Base-by-base conservation (phyloP, 371 early-diverging fungal genomes). In the Cokeromyces recurvatus region DNA sequence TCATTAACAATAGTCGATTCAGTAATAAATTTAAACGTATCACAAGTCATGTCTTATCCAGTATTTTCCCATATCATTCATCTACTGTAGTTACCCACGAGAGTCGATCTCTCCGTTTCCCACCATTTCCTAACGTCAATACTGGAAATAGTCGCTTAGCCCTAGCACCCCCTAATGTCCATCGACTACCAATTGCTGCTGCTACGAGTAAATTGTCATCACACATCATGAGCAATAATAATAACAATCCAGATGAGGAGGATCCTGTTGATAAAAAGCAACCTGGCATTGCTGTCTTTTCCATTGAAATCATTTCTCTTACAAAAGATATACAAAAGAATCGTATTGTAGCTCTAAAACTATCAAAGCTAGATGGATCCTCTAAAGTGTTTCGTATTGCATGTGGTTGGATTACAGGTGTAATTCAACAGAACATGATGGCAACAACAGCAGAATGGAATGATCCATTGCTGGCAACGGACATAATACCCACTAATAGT, bases 321-420 rank as follows among this genome's bases (percentile, higher is more conserved):
- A 62, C 62, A n/a, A 40, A 57, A 25, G 43, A 51, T 1, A 24
- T 31, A 11, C 39, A 34, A 22, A n/a, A n/a, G n/a, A 15, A 51
- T 23, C 55, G 69, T 19, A 36, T 67, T 11, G 48, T 57, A 0
- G 70, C 61, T n/a, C 35, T 73, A 6, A 54, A 62, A n/a, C 47
- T 69, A 19, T 57, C 65, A 3, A 64, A 62, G 24, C 29, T 61
- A 7, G 64, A 66, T 27, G 74, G 74, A 11, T 67, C 70, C 1
- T 57, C 66, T 22, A 69, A 69, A 48, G 74, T 73, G 12, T 73
- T 66, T 25, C 64, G 66, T n/a, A 46, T 73, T 22, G 74, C 69
- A 2, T 67, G 62, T 41, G 69, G 70, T 15, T 73, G 74, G 74
- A 58, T 73, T n/a, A 57, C 54, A 17, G 65, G 61, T 21, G 70